phyloP scores from a whole-genome alignment of 1,139 yeast species.

The Candida freyschussii region DNA sequence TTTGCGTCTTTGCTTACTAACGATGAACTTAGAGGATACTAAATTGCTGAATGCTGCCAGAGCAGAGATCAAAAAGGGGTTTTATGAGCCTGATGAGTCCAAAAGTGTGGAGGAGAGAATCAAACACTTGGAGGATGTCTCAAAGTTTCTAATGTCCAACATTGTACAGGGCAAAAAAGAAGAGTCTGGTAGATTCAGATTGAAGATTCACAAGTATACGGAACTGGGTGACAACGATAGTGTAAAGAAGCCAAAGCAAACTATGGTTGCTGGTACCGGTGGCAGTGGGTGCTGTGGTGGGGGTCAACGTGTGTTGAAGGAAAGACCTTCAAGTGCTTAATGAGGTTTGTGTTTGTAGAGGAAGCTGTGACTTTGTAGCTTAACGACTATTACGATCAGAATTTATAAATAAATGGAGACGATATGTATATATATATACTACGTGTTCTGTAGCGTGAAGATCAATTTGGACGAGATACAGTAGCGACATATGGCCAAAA shows the following conservation, averaged over 20 bases:
- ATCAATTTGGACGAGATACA: too few relatives aligned
- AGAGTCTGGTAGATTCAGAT: conserved; percentile 28
- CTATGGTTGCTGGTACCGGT: conserved; percentile 27
- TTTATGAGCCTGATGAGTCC: conserved; percentile 39
- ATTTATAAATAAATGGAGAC: too few relatives aligned
- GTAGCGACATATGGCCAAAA: too few relatives aligned
- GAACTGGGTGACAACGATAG: conserved; percentile 88
- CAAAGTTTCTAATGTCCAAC: conserved; percentile 61
- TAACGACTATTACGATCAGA: conserved; percentile 2
- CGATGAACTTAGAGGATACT: conserved; percentile 36
- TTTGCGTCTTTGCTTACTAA: not conserved
- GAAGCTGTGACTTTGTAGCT: conserved; percentile 4
- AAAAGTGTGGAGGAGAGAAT: conserved; percentile 49
- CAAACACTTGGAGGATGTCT: conserved; percentile 61
- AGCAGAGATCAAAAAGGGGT: conserved; percentile 56
- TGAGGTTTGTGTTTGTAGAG: conserved; percentile 9
- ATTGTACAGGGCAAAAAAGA: conserved; percentile 77
- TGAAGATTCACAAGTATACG: conserved; percentile 74
- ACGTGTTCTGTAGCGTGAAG: too few relatives aligned
- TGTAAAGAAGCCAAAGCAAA: conserved; percentile 38
- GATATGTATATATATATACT: too few relatives aligned
- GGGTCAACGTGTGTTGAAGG: conserved; percentile 22
- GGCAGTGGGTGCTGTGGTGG: conserved; percentile 46
- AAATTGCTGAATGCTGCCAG: conserved; percentile 60
- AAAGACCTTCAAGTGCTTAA: conserved; percentile 16